Conservation (phyloP, 345 rosid species). For the Dipteronia dyeriana region DNA sequence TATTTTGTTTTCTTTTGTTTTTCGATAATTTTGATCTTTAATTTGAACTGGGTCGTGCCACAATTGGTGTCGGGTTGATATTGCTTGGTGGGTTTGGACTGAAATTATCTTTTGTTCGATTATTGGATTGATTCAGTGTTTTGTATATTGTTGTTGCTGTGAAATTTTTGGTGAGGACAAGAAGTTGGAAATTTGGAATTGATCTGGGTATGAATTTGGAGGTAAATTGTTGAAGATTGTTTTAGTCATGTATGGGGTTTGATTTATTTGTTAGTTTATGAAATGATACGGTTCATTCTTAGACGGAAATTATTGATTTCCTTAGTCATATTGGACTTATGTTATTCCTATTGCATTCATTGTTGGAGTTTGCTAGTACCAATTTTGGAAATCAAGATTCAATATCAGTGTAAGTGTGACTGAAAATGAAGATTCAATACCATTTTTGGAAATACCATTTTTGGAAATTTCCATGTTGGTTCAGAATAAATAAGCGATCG, state of each 20-base stretch:
- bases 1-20: background rate
- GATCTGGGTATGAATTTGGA: background rate
- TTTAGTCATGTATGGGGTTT: background rate
- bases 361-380: background rate
- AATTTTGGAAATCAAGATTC: background rate
- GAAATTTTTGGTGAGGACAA: background rate
- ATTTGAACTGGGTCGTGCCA: background rate
- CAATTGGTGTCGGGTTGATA: background rate
- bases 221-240: background rate
- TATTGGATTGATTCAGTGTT: background rate
- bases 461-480: background rate
- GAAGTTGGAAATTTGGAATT: background rate
- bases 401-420: background rate
- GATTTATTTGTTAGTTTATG: background rate
- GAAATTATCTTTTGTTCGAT: background rate
- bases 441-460: background rate
- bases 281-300: background rate
- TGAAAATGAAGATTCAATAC: background rate
- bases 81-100: conserved; percentile 1
- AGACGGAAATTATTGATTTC: background rate
- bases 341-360: background rate
- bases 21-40: background rate
- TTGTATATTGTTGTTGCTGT: background rate
- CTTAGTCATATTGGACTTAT: background rate
- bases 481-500: background rate